Evolutionary conservation across 768 basidiomycete genomes (phyloP), one percentile per base, ranked within the genome.

Genomic region (Rhodotorula diobovata): DNA sequence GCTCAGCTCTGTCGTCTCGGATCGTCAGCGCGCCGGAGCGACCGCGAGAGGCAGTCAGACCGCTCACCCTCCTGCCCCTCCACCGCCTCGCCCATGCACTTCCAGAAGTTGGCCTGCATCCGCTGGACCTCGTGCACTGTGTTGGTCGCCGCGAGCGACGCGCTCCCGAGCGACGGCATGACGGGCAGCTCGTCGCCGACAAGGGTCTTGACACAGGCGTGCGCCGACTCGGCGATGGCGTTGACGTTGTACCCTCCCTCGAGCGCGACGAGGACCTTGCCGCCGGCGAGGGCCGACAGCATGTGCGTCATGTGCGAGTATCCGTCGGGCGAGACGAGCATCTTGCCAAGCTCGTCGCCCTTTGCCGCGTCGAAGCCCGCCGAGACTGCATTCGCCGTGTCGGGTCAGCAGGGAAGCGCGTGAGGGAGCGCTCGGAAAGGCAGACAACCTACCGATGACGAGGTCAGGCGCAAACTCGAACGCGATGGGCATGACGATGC

Each of bases 241-340:
- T 90, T 85, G 37, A 97, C 85, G 76, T 93, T 93, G 81, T 99
- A 99, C 4, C 96, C 96, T 18, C 96, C 96, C 94, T 99, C 96
- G 53, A 99, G 85, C 3, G 93, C 94, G 41, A 95, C 92, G 20
- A 95, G 91, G 25, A 99, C 77, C 76, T 87, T 90, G 6, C 96
- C 96, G 15, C 86, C 86, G 34, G 95, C 95, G 28, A 99, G 83
- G 32, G 89, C 87, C 51, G 88, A 86, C 16, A 99, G 84, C 92
- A 99, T 95, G 78, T 97, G 90, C 12, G 96, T 96, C 94, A 99
- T 98, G 77, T 98, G 96, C 0, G 93, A 93, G 80, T 93, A 99
- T 10, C 94, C 96, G 28, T 87, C 85, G 1, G 96, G 96, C 10
- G 90, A 85, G 70, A 99, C 94, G 74, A 87, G 83, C 77, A 94